Evolutionary conservation across 768 basidiomycete species (phyloP), one percentile per base, ranked within the genome.

Genomic region (Suillus discolor): DNA sequence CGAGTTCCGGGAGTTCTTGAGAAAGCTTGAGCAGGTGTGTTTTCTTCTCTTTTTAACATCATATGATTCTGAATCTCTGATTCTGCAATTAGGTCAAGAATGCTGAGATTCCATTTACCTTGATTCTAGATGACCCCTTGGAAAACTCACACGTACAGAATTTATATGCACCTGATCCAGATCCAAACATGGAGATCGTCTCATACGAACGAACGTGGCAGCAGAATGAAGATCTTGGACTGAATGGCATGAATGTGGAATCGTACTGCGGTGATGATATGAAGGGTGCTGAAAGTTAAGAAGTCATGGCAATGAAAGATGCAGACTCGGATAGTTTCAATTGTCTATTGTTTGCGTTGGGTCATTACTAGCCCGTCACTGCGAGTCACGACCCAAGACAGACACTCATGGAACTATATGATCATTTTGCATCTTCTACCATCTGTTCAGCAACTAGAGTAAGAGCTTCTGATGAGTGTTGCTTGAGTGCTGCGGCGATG

Each of bases 111-210:
- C 89, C 91, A 4, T 99, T 97, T 79, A 99, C 97, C 0, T 74
- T 99, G 66, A 91, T 99, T 74, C 81, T 99, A 12, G 97, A 99
- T 72, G 97, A 99, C 73, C 97, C 97, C 3, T 82, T 99, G 23
- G 90, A 94, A 16, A 98, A 99, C 76, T 96, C 94, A 3, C 96
- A 99, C 73, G 81, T 99, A 54, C 97, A 99, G 76, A 97, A 95
- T 75, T 71, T 96, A n/a, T 98, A 97, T 74, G 97, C 97, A 0
- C 97, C 97, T 5, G 97, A 99, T 73, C 89, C 93, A 0, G 97
- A 99, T 73, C 97, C 97, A 1, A 95, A 96, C 72, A 94, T 99
- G 92, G 82, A 77, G 39, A 84, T 92, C 61, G 93, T 91, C 74
- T 74, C 77, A 64, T 99, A 99, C 72, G 92, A 96, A 47, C 83